Percentiles rank a stretch among this genome's conserved stretches.
These are phyloP conservation scores for Arbutus unedo DNA, from an alignment of 148 eudicot species.

Conservation along the genomic window DNA sequence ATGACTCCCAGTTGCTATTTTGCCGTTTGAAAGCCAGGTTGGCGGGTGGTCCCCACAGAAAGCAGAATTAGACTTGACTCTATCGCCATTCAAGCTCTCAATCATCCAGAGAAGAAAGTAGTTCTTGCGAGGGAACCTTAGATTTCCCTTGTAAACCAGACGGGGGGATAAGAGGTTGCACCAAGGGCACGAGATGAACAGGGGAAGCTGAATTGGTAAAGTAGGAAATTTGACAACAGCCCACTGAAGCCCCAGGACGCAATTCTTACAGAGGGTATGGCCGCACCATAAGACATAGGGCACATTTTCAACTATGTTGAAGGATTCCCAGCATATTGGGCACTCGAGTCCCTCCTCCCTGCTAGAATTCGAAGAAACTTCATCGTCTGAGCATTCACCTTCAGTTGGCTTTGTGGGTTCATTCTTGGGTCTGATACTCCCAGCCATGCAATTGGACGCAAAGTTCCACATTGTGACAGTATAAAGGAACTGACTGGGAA, in stretches of 20 bases:
- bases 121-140: conserved; percentile 49
- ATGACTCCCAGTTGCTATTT: background rate
- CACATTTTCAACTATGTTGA: conserved; percentile 51
- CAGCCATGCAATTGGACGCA: conserved; percentile 37
- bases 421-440: conserved; percentile 30
- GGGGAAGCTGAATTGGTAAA: conserved; percentile 43
- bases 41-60: conserved; percentile 25
- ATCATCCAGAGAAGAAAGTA: conserved; percentile 58
- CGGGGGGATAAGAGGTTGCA: conserved; percentile 46
- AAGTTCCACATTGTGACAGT: conserved; percentile 40
- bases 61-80: conserved; percentile 26
- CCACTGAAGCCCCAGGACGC: conserved; percentile 42
- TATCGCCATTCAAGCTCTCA: conserved; percentile 50
- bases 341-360: conserved; percentile 51
- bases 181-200: conserved; percentile 51
- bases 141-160: conserved; percentile 34
- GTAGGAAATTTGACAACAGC: conserved; percentile 46
- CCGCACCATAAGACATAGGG: conserved; percentile 61
- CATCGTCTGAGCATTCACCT: conserved; percentile 38
- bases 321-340: conserved; percentile 59
- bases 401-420: conserved; percentile 21
- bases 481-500: background rate
- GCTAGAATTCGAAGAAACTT: conserved; percentile 30
- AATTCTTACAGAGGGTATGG: conserved; percentile 49
- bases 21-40: conserved; percentile 23